These are phyloP conservation scores for Trichophyton verrucosum DNA, from an alignment of 2,329 filamentous ascomycete species.

Conservation along the genomic window DNA sequence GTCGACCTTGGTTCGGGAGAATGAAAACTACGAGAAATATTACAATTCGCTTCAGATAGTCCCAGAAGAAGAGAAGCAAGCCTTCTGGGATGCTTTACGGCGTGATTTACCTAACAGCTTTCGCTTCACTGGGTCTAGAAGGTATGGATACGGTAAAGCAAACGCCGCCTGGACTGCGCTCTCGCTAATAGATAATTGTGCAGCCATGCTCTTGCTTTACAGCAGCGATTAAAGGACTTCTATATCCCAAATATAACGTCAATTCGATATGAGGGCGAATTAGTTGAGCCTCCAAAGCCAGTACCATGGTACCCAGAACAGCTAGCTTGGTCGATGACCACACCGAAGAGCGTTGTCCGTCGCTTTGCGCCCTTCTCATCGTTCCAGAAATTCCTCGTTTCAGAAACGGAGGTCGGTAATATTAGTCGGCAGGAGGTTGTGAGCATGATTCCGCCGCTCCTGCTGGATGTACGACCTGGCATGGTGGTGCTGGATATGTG, in stretches of 20 bases:
- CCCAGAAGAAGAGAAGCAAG: slow-evolving; percentile 60
- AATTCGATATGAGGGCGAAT: slow-evolving; percentile 70
- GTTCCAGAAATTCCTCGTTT: slow-evolving; percentile 96
- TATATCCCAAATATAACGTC: slow-evolving; percentile 84
- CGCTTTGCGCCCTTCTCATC: slow-evolving; percentile 87
- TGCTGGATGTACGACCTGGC: slow-evolving; percentile 81
- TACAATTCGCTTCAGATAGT: slow-evolving; percentile 71
- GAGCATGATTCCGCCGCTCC: slow-evolving; percentile 93
- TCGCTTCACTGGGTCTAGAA: slow-evolving; percentile 90
- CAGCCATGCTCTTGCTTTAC: slow-evolving; percentile 83
- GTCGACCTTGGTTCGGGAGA: slow-evolving; percentile 58
- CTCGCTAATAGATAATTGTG: not conserved
- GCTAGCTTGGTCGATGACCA: slow-evolving; percentile 96
- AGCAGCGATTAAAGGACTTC: slow-evolving; percentile 71
- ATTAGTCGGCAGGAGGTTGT: slow-evolving; percentile 96
- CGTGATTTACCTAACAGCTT: slow-evolving; percentile 93
- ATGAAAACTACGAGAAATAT: slow-evolving; percentile 73
- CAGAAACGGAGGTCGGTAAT: slow-evolving; percentile 92
- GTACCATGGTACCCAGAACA: slow-evolving; percentile 90
- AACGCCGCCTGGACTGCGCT: not conserved
- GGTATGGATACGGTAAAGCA: slow-evolving; percentile 38
- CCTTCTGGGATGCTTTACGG: slow-evolving; percentile 74
- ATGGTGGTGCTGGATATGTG: slow-evolving; percentile 94
- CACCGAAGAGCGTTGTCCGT: slow-evolving; percentile 87
- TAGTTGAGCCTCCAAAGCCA: slow-evolving; percentile 67